phyloP scores from a whole-genome alignment of 2,329 filamentous ascomycete genomes.

The Xylariaceae sp. region DNA sequence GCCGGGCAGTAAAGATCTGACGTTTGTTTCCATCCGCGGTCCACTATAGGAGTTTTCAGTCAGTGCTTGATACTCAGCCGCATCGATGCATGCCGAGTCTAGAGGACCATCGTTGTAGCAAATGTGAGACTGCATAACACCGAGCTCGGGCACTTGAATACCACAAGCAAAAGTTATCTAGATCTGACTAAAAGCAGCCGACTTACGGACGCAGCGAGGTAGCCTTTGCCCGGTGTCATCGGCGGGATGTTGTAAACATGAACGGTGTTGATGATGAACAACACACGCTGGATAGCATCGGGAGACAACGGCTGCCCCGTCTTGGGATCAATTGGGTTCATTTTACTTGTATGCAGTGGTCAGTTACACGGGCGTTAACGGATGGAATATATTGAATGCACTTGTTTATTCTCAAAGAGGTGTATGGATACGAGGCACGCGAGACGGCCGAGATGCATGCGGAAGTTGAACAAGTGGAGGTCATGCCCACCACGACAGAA shows the following conservation, averaged over 20 bases:
- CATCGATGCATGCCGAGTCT: not conserved
- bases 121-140: too few species aligned
- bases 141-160: too few species aligned
- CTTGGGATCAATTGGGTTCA: slow-evolving; percentile 66
- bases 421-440: too few species aligned
- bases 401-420: too few species aligned
- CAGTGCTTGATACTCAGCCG: slow-evolving; percentile 2
- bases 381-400: too few species aligned
- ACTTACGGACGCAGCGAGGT: slow-evolving; percentile 58
- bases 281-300: slow-evolving; percentile 79
- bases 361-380: too few species aligned
- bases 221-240: slow-evolving; percentile 71
- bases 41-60: slow-evolving; percentile 46
- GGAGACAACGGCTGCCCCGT: slow-evolving; percentile 65
- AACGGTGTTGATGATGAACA: slow-evolving; percentile 70
- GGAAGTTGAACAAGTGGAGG: too few species aligned
- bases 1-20: slow-evolving; percentile 80
- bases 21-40: slow-evolving; percentile 64
- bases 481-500: too few species aligned
- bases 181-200: not conserved
- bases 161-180: not conserved
- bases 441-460: too few species aligned
- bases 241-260: slow-evolving; percentile 89
- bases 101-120: not conserved
- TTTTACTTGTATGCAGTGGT: slow-evolving; percentile 27